A percentile compares a stretch with the other conserved stretches of the same genome.
Conservation (phyloP, 192 early-diverging fungal species). For the Coemansia aciculifera region DNA sequence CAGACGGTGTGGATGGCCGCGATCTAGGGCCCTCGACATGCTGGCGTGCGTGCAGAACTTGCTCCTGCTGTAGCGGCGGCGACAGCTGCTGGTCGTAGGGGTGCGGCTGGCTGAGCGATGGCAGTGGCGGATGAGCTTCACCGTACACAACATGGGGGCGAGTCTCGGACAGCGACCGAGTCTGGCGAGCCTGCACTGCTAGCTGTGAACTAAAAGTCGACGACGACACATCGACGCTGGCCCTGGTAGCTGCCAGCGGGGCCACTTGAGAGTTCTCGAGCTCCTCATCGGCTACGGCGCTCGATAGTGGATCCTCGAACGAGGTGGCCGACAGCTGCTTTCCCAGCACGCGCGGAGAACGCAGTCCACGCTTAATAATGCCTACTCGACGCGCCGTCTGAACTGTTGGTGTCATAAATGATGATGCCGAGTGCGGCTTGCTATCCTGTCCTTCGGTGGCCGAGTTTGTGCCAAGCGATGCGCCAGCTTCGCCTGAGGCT, state of each 20-base stretch:
- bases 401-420: constrained; percentile 13
- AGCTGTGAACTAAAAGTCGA: constrained; percentile 2
- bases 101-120: constrained; percentile 24
- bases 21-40: constrained; percentile 31
- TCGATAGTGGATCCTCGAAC: constrained; percentile 48
- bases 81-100: constrained; percentile 55
- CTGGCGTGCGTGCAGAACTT: constrained; percentile 28
- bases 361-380: constrained; percentile 47
- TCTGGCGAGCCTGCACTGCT: constrained; percentile 28
- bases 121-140: not conserved
- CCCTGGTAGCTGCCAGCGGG: constrained; percentile 10
- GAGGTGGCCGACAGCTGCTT: constrained; percentile 42
- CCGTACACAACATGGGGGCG: not conserved
- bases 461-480: not conserved
- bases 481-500: not conserved
- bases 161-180: constrained; percentile 45
- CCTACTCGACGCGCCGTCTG: constrained; percentile 48
- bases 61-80: constrained; percentile 45
- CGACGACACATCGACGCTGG: constrained; percentile 34
- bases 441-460: not conserved
- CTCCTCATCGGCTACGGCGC: constrained; percentile 30
- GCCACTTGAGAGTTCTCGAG: not conserved
- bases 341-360: constrained; percentile 45
- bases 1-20: constrained; percentile 20
- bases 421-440: constrained; percentile 8